Conservation (phyloP, 2,329 filamentous ascomycete species). For the Colletotrichum sp. region DNA sequence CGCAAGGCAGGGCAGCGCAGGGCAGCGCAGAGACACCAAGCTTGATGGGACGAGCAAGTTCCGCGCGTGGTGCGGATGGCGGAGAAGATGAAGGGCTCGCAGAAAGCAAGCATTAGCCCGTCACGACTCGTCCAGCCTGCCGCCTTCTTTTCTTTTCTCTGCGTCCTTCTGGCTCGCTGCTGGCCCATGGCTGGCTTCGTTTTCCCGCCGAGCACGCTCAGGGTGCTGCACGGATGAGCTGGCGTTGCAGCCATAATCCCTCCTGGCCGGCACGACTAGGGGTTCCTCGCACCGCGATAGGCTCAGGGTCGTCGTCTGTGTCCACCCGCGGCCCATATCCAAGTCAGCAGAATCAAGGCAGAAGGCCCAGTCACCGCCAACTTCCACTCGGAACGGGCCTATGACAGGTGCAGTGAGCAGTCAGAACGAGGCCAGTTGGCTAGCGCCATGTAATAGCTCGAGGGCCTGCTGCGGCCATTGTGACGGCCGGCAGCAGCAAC, state of each 20-base stretch:
- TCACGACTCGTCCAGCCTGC: not conserved
- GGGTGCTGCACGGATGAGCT: constrained; percentile 47
- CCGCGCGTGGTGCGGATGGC: constrained; percentile 2
- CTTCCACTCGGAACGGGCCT: constrained; percentile 35
- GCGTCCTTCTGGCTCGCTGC: not conserved
- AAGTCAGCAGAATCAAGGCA: constrained; percentile 48
- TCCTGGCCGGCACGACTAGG: constrained; percentile 38
- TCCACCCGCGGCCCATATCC: constrained; percentile 39
- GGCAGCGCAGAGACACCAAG: not conserved
- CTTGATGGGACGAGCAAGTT: constrained; percentile 8
- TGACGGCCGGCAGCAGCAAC: constrained; percentile 16
- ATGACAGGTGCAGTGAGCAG: constrained; percentile 44
- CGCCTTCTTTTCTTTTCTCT: constrained; percentile 11
- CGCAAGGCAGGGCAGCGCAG: not conserved
- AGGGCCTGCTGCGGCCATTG: constrained; percentile 38
- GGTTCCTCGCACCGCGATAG: constrained; percentile 45
- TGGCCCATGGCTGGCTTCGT: not conserved
- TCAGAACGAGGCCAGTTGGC: constrained; percentile 45
- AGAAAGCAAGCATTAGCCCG: not conserved
- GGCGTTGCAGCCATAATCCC: constrained; percentile 49
- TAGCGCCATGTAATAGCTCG: constrained; percentile 25
- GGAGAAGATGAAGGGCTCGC: not conserved
- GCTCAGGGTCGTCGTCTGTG: constrained; percentile 36
- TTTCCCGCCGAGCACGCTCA: not conserved
- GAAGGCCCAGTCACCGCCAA: constrained; percentile 37